Conservation (phyloP, 371 early-diverging fungal genomes). For the Mortierella sp. region DNA sequence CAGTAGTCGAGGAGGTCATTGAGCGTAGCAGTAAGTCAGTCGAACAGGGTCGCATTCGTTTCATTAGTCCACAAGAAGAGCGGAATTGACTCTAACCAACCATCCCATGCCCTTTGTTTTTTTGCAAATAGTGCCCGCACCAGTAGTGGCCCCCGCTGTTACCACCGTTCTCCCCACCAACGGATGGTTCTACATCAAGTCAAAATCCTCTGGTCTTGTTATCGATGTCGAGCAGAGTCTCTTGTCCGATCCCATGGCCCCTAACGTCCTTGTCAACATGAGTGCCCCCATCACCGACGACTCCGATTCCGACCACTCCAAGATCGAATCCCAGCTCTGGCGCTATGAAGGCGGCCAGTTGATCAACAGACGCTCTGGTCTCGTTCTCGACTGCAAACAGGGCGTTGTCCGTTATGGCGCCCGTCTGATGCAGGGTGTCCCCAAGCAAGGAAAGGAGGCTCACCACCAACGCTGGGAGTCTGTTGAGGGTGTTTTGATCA, state of each 20-base stretch:
- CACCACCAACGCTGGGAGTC: constrained; percentile 56
- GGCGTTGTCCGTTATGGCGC: constrained; percentile 66
- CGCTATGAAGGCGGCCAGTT: constrained; percentile 64
- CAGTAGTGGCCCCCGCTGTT: not conserved
- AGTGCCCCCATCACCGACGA: constrained; percentile 17
- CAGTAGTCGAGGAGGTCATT: constrained; percentile 10
- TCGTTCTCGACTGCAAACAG: constrained; percentile 55
- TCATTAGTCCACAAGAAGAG: not conserved
- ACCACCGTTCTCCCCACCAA: constrained; percentile 30
- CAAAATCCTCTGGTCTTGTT: constrained; percentile 39
- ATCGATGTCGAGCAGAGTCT: constrained; percentile 42
- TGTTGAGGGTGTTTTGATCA: constrained; percentile 39
- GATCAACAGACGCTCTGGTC: constrained; percentile 65
- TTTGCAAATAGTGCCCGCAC: not conserved
- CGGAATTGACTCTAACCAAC: not conserved
- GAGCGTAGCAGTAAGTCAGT: constrained; percentile 24
- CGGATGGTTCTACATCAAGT: constrained; percentile 58
- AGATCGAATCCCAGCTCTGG: constrained; percentile 62
- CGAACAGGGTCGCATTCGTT: too few relatives aligned
- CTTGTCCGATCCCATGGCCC: constrained; percentile 26
- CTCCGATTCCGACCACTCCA: constrained; percentile 23
- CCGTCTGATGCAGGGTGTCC: constrained; percentile 63
- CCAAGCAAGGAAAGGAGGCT: constrained; percentile 52
- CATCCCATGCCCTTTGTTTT: not conserved
- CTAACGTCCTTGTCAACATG: constrained; percentile 42